Evolutionary conservation across 2,329 filamentous ascomycete genomes (phyloP).

Genomic region (Ceratocystis harringtonii): DNA sequence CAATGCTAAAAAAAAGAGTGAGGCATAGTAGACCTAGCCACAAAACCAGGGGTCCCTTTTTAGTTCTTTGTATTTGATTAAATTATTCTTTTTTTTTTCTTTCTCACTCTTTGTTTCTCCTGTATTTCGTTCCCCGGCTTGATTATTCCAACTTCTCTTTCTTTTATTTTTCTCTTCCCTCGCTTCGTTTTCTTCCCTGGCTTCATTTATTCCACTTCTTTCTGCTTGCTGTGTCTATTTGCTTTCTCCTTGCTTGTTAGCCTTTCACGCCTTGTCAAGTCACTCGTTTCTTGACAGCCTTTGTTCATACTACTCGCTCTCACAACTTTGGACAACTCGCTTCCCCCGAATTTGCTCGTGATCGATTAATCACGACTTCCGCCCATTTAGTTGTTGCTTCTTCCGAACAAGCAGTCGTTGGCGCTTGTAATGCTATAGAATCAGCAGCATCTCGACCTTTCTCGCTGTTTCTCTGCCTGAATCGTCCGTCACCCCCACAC

Average conservation of each 20-base stretch:
- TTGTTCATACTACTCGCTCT: not conserved
- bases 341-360: not conserved
- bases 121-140: not conserved
- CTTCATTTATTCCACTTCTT: not conserved
- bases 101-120: not conserved
- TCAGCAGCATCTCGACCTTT: not conserved
- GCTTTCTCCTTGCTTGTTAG: not conserved
- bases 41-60: not conserved
- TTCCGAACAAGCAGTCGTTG: constrained; percentile 1
- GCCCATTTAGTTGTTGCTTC: constrained; percentile 9
- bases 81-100: constrained; percentile 6
- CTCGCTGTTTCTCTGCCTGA: not conserved
- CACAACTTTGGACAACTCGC: not conserved
- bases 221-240: constrained; percentile 1
- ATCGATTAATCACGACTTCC: not conserved
- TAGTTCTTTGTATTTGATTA: not conserved
- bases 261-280: constrained; percentile 6
- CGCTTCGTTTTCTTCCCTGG: constrained; percentile 16
- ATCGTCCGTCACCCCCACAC: too few relatives aligned
- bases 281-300: constrained; percentile 8
- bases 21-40: not conserved
- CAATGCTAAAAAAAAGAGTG: not conserved
- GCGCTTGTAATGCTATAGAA: not conserved
- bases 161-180: constrained; percentile 8
- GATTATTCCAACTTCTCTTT: constrained; percentile 9